Evolutionary conservation across 805 yeast species (phyloP).

Genomic region (Debaryomyces tyrocola): DNA sequence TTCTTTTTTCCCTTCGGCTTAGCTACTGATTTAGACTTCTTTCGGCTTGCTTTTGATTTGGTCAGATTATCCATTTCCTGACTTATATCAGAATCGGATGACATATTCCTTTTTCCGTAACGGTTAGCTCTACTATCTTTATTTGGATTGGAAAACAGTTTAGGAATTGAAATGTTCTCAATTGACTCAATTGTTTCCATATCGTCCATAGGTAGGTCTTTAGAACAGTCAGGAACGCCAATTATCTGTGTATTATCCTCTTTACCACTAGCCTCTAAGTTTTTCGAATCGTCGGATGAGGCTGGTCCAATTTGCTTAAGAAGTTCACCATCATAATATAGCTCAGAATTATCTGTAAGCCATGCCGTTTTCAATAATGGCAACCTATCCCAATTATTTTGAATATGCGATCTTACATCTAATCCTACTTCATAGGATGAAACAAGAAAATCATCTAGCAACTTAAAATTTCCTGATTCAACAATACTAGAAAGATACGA

Average conservation of each 20-base stretch:
- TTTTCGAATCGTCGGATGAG: background rate
- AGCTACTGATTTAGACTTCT: background rate
- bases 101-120: background rate
- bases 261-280: background rate
- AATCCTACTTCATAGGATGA: slow-evolving; percentile 8
- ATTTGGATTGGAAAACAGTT: background rate
- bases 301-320: background rate
- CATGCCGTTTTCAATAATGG: slow-evolving; percentile 19
- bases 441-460: slow-evolving; percentile 16
- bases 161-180: background rate
- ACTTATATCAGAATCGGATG: background rate
- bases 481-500: slow-evolving; percentile 12
- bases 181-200: background rate
- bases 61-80: background rate
- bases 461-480: slow-evolving; percentile 9
- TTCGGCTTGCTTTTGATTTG: background rate
- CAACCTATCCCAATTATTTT: slow-evolving; percentile 19
- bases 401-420: slow-evolving; percentile 16
- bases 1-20: background rate
- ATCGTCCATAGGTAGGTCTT: background rate
- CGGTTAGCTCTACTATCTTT: background rate
- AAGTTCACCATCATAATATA: slow-evolving; percentile 8
- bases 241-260: background rate
- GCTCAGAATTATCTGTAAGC: slow-evolving; percentile 6
- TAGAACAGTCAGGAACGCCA: background rate